phyloP scores from a whole-genome alignment of 2,329 filamentous ascomycete species.

The Dothidotthia symphoricarpi region DNA sequence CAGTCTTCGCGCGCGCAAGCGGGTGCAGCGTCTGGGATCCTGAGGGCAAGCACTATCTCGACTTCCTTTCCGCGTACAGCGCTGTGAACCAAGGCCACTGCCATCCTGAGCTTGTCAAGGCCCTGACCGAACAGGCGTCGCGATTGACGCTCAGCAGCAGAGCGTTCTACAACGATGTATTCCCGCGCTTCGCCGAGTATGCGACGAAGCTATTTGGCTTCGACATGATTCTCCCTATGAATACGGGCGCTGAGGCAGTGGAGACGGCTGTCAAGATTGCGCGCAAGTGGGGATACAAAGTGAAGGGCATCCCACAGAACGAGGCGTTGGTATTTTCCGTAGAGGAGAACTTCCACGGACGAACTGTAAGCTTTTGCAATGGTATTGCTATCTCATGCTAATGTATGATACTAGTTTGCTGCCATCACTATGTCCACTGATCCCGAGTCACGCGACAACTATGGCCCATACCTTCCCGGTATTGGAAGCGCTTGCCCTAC shows the following conservation, averaged over 20 bases:
- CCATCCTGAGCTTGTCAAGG: slow-evolving; percentile 91
- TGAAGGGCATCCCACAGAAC: slow-evolving; percentile 81
- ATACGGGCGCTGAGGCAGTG: slow-evolving; percentile 93
- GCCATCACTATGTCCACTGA: slow-evolving; percentile 95
- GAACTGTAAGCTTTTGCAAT: slow-evolving; percentile 65
- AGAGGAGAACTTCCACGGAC: slow-evolving; percentile 91
- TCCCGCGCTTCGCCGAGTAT: slow-evolving; percentile 92
- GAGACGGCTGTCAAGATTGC: slow-evolving; percentile 96
- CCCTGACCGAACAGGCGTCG: slow-evolving; percentile 82
- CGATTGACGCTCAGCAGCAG: slow-evolving; percentile 88
- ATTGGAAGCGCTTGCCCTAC: slow-evolving; percentile 75
- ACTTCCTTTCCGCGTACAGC: slow-evolving; percentile 97
- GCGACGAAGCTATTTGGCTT: slow-evolving; percentile 86
- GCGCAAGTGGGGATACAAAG: slow-evolving; percentile 96
- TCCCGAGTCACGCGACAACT: slow-evolving; percentile 93
- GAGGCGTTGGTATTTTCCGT: slow-evolving; percentile 83
- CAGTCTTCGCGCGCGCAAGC: slow-evolving; percentile 71
- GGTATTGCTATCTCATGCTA: slow-evolving; percentile 9
- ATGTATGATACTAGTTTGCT: slow-evolving; percentile 63
- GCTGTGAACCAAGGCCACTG: slow-evolving; percentile 98
- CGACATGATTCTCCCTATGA: slow-evolving; percentile 98
- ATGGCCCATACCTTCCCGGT: slow-evolving; percentile 90
- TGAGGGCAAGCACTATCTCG: slow-evolving; percentile 86
- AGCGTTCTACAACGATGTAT: slow-evolving; percentile 98
- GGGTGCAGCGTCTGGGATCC: slow-evolving; percentile 95